Evolutionary conservation across 345 rosid genomes (phyloP).

Genomic region (Eucalyptus regnans): DNA sequence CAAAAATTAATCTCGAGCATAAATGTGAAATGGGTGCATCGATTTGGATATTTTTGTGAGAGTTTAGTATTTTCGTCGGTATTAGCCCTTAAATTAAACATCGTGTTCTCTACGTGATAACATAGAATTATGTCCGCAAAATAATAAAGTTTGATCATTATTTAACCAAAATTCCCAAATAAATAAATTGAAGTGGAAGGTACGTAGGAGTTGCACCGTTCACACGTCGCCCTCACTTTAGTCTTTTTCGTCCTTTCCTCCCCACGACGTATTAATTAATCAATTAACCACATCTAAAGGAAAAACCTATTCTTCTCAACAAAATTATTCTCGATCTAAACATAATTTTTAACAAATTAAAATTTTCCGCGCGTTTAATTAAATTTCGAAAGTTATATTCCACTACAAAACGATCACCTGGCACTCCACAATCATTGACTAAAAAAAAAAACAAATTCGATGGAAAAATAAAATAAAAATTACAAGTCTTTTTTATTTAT

Average conservation of each 20-base stretch:
- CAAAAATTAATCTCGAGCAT: neutral
- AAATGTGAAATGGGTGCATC: neutral
- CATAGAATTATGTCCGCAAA: neutral
- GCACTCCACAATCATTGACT: neutral
- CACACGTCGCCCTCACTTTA: neutral
- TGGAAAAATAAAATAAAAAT: neutral
- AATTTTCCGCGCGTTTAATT: neutral
- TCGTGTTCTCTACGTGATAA: neutral
- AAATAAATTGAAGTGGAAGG: neutral
- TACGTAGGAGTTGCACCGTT: neutral
- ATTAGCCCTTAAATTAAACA: neutral
- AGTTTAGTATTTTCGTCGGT: neutral
- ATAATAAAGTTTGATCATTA: neutral
- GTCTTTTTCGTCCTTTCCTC: neutral
- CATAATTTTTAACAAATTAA: neutral
- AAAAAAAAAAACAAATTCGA: neutral
- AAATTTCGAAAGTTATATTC: neutral
- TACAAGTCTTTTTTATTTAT: neutral
- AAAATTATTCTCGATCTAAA: neutral
- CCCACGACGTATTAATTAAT: neutral
- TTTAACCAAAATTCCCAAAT: neutral
- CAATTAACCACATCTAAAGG: neutral
- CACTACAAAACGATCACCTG: neutral
- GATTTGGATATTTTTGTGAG: too few relatives aligned
- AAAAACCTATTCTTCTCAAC: neutral